Percentiles rank a stretch among this genome's conserved stretches.
phyloP scores from a whole-genome alignment of 306 rosid genomes.

The Dalbergia cochinchinensis region DNA sequence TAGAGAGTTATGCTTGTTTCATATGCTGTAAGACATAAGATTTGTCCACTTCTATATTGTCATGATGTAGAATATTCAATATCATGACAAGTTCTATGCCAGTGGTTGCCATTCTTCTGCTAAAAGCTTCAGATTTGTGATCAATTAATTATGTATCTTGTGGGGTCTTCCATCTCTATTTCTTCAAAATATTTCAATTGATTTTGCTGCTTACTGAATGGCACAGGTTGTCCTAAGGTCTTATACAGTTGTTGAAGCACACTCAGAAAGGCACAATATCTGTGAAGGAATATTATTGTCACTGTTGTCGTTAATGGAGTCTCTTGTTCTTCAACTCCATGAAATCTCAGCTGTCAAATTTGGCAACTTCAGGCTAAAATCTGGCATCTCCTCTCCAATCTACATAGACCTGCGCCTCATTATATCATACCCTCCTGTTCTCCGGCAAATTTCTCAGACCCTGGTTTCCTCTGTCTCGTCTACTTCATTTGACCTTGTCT shows the following conservation, averaged over 20 bases:
- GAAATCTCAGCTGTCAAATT: slow-evolving; percentile 94
- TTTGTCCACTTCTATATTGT: slow-evolving; percentile 12
- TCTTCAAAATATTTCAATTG: slow-evolving; percentile 10
- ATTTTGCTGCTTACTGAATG: slow-evolving; percentile 35
- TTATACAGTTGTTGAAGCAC: slow-evolving; percentile 9
- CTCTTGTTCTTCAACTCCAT: slow-evolving; percentile 81
- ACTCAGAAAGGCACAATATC: background rate
- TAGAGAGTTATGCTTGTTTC: no score
- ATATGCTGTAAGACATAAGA: no score
- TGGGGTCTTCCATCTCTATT: background rate
- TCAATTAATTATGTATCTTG: background rate
- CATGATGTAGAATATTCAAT: slow-evolving; percentile 14
- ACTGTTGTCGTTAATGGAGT: slow-evolving; percentile 61
- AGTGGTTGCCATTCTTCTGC: slow-evolving; percentile 9
- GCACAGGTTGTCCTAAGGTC: slow-evolving; percentile 26
- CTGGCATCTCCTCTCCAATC: slow-evolving; percentile 90
- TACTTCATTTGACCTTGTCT: slow-evolving; percentile 68
- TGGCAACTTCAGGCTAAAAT: slow-evolving; percentile 89
- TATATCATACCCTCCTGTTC: no score
- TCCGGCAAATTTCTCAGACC: no score
- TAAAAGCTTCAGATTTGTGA: background rate
- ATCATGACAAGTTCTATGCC: slow-evolving; percentile 23
- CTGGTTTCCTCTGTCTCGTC: slow-evolving; percentile 70
- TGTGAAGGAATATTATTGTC: background rate
- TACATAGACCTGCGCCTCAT: slow-evolving; percentile 95